Percentiles rank a stretch among this genome's conserved stretches.
Evolutionary conservation across 495 filamentous ascomycete species (phyloP).

Genomic region (Geopyxis carbonaria): DNA sequence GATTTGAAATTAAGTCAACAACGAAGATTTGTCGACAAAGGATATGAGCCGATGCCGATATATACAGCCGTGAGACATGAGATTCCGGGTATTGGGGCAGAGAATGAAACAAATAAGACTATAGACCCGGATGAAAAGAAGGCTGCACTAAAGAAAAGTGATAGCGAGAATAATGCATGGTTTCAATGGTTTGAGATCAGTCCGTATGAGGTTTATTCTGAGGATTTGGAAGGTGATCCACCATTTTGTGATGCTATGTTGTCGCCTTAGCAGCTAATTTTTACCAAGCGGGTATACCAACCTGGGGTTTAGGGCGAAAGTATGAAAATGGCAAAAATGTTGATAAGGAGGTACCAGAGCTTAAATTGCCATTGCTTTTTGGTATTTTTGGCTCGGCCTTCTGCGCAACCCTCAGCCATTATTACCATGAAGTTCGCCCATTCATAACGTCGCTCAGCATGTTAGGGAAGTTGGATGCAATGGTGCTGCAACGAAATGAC

Average conservation of each 20-base stretch:
- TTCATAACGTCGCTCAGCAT: constrained; percentile 55
- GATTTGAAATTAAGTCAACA: constrained; percentile 88
- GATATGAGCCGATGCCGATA: constrained; percentile 74
- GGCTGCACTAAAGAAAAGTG: constrained; percentile 43
- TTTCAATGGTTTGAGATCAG: constrained; percentile 98
- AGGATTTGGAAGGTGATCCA: constrained; percentile 52
- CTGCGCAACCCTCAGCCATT: constrained; percentile 85
- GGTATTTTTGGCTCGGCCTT: constrained; percentile 93
- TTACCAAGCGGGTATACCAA: constrained; percentile 71
- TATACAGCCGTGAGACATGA: constrained; percentile 92
- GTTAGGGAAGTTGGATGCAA: constrained; percentile 60
- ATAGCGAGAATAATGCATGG: constrained; percentile 42
- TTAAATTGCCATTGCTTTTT: constrained; percentile 62
- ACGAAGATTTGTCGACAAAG: constrained; percentile 48
- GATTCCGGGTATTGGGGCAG: constrained; percentile 50
- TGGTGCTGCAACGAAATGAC: constrained; percentile 65
- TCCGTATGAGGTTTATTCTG: constrained; percentile 91
- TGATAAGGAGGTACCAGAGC: constrained; percentile 54
- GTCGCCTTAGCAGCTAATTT: neutral
- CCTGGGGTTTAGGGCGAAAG: constrained; percentile 73
- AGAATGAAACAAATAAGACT: constrained; percentile 27
- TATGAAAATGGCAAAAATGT: constrained; percentile 56
- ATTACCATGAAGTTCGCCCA: constrained; percentile 83
- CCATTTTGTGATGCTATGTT: neutral
- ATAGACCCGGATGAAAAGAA: constrained; percentile 36